Conservation (phyloP, 441 rosid species). For the Syzygium syzygioides region DNA sequence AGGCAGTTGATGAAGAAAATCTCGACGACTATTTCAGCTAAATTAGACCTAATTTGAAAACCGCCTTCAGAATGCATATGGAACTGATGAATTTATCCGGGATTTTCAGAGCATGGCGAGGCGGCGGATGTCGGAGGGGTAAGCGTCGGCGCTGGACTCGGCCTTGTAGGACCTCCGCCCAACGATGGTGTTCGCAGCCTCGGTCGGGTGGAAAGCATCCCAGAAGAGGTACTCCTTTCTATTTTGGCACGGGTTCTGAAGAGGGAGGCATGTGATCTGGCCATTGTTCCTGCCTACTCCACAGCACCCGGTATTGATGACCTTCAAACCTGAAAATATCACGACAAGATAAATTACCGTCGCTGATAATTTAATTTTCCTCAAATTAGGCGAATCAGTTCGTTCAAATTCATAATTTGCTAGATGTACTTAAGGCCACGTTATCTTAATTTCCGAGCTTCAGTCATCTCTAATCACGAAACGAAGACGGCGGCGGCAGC, state of each 20-base stretch:
- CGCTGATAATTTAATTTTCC: background rate
- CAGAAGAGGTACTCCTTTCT: slow-evolving; percentile 3
- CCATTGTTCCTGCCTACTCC: slow-evolving; percentile 10
- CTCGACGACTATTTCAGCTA: background rate
- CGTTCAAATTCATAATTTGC: background rate
- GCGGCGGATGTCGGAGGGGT: background rate
- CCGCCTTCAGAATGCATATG: background rate
- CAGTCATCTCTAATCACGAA: background rate
- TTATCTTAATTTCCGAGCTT: background rate
- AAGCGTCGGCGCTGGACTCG: background rate
- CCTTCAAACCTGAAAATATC: background rate
- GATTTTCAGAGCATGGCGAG: slow-evolving; percentile 5
- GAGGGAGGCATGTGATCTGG: slow-evolving; percentile 7
- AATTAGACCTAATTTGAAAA: background rate
- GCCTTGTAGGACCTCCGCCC: background rate
- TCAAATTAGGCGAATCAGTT: background rate
- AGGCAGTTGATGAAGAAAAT: background rate
- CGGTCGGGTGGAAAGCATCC: slow-evolving; percentile 12
- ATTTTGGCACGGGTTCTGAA: background rate
- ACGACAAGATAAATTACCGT: background rate
- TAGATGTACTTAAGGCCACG: background rate
- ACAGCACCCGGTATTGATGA: slow-evolving; percentile 3
- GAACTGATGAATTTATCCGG: background rate
- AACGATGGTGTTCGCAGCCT: background rate
- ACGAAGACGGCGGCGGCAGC: background rate